Base-by-base conservation (phyloP, 208 protist species). In the Balamuthia mandrillaris region DNA sequence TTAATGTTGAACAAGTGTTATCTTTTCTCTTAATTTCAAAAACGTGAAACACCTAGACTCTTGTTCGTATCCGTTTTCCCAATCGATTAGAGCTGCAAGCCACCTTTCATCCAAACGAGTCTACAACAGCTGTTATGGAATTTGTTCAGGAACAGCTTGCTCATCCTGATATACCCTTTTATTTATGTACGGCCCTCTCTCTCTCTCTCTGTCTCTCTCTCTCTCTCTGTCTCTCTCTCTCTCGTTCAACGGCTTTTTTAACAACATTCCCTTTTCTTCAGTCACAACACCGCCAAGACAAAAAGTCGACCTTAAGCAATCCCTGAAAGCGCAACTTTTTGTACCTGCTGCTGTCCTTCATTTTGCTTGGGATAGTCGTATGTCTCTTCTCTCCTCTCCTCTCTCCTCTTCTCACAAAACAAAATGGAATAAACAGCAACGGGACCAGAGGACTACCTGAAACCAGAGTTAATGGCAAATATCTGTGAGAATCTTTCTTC, bases 21-120 rank as follows among this genome's bases (percentile, higher is more conserved):
- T 63, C 24, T 29, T 63, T 42, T 56, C 29, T 3, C 10, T 49
- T 21, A 7, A 29, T 9, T 70, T 14, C 47, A 14, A 14, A 18
- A 14, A 18, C 47, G 47, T 54, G n/a, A n/a, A n/a, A n/a, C n/a
- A 9, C 31, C 27, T 31, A 77, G 68, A 77, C 68, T 29, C 44
- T 77, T 24, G 56, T 77, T 45, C 49, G 56, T 27, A 45, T 77
- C 68, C 68, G 68, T 24, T 77, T 77, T 45, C 68, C 68, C 42
- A 77, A 77, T n/a, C 68, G 68, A 31, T 27, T 77, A 10, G 68
- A 77, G 44, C 29, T 77, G 44, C 68, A 77, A 45, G 68, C 68
- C 24, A 77, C 68, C 6, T 77, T 77, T 21, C 68, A 77, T 45
- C 68, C 68, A 21, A 24, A 58, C 14, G 68, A 77, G n/a, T 58